Conservation (phyloP, 176 grass and related monocot genomes). For the Phoenix roebelenii region DNA sequence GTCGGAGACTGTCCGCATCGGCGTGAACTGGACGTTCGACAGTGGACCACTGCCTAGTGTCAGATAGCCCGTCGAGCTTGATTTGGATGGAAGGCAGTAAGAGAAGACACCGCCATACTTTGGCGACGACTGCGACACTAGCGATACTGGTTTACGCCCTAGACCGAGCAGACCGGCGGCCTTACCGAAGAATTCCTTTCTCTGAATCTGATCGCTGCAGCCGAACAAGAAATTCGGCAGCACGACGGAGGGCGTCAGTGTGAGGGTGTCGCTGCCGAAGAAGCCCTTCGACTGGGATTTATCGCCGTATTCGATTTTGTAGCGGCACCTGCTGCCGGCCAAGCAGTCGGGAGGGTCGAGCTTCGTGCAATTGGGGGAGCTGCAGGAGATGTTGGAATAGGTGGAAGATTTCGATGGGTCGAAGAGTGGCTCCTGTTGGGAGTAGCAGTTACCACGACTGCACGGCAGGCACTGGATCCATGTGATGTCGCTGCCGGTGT, state of each 20-base stretch:
- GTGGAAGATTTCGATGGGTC: constrained; percentile 52
- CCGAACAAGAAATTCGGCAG: constrained; percentile 60
- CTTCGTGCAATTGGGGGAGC: constrained; percentile 24
- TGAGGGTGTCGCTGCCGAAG: constrained; percentile 36
- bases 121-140: neutral
- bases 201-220: constrained; percentile 32
- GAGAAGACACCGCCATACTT: constrained; percentile 9
- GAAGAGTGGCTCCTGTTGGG: constrained; percentile 62
- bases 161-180: constrained; percentile 3
- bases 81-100: constrained; percentile 1
- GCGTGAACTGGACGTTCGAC: neutral
- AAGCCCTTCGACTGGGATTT: neutral
- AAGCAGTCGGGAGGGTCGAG: constrained; percentile 24
- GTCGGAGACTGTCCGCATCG: neutral
- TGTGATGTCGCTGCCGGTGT: constrained; percentile 79
- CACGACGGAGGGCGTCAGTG: constrained; percentile 15
- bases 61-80: neutral
- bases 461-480: constrained; percentile 85
- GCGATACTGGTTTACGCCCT: neutral
- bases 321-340: neutral
- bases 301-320: neutral
- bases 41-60: neutral
- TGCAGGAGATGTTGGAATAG: constrained; percentile 34
- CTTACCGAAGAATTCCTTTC: constrained; percentile 10
- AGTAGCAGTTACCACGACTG: constrained; percentile 24